These are phyloP conservation scores for Ganoderma lingzhi DNA, from an alignment of 1,284 basidiomycete genomes.

Conservation along the genomic window DNA sequence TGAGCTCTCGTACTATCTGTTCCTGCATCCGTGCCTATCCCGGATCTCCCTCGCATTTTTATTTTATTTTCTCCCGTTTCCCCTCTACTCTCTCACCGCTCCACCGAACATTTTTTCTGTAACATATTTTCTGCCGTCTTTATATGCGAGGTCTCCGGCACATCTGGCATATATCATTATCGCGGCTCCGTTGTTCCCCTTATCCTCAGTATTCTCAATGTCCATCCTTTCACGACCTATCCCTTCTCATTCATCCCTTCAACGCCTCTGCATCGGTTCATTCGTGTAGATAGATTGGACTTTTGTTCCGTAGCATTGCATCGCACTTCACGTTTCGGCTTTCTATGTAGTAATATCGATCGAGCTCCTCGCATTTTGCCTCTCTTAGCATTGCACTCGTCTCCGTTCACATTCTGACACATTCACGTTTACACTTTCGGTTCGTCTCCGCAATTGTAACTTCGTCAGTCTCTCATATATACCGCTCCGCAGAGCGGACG, in stretches of 20 bases:
- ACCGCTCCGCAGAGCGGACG: constrained; percentile 43
- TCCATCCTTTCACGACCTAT: constrained; percentile 16
- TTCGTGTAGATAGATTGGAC: constrained; percentile 34
- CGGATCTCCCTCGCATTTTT: constrained; percentile 28
- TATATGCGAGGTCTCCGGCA: constrained; percentile 35
- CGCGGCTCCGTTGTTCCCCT: constrained; percentile 19
- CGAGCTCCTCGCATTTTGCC: constrained; percentile 7
- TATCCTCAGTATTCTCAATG: constrained; percentile 7
- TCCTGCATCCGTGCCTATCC: constrained; percentile 29
- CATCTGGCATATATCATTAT: constrained; percentile 36
- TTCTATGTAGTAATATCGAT: constrained; percentile 30
- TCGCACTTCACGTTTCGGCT: constrained; percentile 10
- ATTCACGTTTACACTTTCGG: constrained; percentile 9
- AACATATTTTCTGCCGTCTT: constrained; percentile 22
- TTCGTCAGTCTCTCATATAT: constrained; percentile 28
- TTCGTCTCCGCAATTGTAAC: constrained; percentile 28
- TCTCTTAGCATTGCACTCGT: not conserved
- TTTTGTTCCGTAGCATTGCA: constrained; percentile 28
- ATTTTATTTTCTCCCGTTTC: constrained; percentile 19
- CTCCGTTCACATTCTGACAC: not conserved
- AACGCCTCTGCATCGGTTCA: constrained; percentile 18
- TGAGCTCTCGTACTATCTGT: constrained; percentile 15
- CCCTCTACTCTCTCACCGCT: constrained; percentile 7
- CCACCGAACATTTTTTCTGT: constrained; percentile 22
- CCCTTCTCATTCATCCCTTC: not conserved